These are phyloP conservation scores for Hypholoma fasciculare DNA, from an alignment of 768 basidiomycete species.

Conservation along the genomic window DNA sequence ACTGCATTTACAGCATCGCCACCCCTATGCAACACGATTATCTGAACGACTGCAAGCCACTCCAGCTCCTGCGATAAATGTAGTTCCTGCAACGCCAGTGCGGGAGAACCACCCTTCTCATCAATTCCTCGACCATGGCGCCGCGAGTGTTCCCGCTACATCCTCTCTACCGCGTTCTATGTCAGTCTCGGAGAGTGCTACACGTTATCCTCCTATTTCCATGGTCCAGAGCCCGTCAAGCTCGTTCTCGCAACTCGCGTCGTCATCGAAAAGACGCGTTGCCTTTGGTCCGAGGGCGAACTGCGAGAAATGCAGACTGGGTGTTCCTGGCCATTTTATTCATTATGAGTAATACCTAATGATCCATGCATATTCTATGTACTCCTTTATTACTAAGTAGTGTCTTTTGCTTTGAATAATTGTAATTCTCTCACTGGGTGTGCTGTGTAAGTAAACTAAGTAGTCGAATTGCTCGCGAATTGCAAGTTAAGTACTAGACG, in stretches of 20 bases:
- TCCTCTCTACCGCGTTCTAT: background rate
- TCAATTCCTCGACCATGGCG: background rate
- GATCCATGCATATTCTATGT: background rate
- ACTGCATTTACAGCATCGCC: slow-evolving; percentile 6
- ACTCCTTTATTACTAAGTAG: background rate
- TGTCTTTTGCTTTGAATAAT: background rate
- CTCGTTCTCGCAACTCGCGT: slow-evolving; percentile 13
- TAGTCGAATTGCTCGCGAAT: no score
- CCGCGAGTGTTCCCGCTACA: background rate
- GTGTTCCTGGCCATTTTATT: slow-evolving; percentile 19
- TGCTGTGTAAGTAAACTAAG: no score
- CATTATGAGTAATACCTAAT: slow-evolving; percentile 16
- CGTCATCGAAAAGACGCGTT: slow-evolving; percentile 24
- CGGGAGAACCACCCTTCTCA: background rate
- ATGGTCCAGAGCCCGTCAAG: slow-evolving; percentile 17
- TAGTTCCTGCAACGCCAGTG: slow-evolving; percentile 17
- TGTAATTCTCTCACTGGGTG: no score
- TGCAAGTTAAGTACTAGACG: no score
- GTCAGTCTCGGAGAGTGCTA: background rate
- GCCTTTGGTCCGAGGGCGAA: slow-evolving; percentile 31
- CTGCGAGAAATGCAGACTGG: slow-evolving; percentile 29
- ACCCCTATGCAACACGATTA: slow-evolving; percentile 11
- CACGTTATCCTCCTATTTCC: slow-evolving; percentile 6
- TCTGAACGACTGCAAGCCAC: slow-evolving; percentile 12
- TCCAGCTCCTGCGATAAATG: slow-evolving; percentile 16